Evolutionary conservation across 257 asterid species (phyloP), one percentile per base, ranked within the genome.

Genomic region (Solanum bukasovii): DNA sequence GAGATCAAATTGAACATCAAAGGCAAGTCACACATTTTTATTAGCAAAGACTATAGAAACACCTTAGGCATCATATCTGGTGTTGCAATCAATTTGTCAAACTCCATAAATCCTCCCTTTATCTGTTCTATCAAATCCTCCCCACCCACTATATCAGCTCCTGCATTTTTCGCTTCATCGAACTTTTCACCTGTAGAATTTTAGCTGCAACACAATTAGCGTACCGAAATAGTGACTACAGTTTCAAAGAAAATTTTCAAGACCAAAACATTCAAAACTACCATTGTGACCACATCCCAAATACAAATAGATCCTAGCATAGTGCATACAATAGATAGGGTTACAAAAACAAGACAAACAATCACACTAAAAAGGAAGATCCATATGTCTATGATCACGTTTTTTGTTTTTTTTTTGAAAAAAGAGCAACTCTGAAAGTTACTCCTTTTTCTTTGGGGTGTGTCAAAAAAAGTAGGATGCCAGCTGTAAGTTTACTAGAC

Each of bases 11-110:
- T 46, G 49, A 56, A 67, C 49, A 87, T 34, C 78, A 44, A 3
- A 72, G 86, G 84, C 44, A 40, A 56, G 59, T 63, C 83, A 73
- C 34, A 89, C 85, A 18, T 10, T 3, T 46, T 27, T 81, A 29
- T 9, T 5, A 27, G 29, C 85, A 81, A 5, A 29, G 85, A 81
- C 10, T 5, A 29, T 5, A 5, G 87, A 31, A 72, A 44, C 84
- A 97, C 99, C 99, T 97, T 97, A 84, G 98, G 98, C 99, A 97
- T 97, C 99, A 96, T 97, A 92, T 97, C 99, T 23, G 99, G 98
- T 42, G 99, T 97, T 21, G 99, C 99, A 92, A 97, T 95, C 87
- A 97, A 91, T 91, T 96, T 97, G 92, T 97, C 99, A 74, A 97
- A 97, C 75, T 94, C 98, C 99, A 96, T 96, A 90, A 94, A 94